These are phyloP conservation scores for Calonectria hawksworthii DNA, from an alignment of 2,329 filamentous ascomycete species.

Conservation along the genomic window DNA sequence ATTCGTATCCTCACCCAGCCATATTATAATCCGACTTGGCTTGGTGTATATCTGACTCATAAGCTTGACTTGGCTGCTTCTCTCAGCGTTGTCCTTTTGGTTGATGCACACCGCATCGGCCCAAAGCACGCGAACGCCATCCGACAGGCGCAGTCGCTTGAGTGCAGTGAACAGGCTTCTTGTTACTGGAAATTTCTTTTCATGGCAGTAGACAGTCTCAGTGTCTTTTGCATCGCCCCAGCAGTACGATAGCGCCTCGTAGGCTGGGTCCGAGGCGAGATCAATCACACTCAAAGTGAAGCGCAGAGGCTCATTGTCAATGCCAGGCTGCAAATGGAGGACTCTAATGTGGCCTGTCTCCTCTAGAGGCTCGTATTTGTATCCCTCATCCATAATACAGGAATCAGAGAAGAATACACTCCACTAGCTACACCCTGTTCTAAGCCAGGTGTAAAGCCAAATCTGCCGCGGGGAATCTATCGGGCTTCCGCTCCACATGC, in stretches of 20 bases:
- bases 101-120: conserved; percentile 20
- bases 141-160: background rate
- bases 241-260: conserved; percentile 7
- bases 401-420: too few relatives aligned
- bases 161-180: conserved; percentile 7
- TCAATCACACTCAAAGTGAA: background rate
- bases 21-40: background rate
- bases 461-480: too few relatives aligned
- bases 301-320: background rate
- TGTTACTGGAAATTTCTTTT: background rate
- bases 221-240: background rate
- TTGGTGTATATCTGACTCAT: conserved; percentile 4
- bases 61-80: conserved; percentile 6
- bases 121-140: background rate
- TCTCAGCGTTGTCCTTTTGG: conserved; percentile 1
- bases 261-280: background rate
- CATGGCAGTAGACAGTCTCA: background rate
- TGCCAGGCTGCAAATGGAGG: background rate
- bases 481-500: background rate
- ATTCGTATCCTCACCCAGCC: background rate
- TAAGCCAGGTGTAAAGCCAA: too few relatives aligned
- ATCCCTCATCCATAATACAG: background rate
- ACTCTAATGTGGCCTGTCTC: background rate
- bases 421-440: too few relatives aligned
- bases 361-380: background rate